Evolutionary conservation across 2,329 filamentous ascomycete species (phyloP), one percentile per base, ranked within the genome.

Genomic region (Rhexocercosporidium sp.): DNA sequence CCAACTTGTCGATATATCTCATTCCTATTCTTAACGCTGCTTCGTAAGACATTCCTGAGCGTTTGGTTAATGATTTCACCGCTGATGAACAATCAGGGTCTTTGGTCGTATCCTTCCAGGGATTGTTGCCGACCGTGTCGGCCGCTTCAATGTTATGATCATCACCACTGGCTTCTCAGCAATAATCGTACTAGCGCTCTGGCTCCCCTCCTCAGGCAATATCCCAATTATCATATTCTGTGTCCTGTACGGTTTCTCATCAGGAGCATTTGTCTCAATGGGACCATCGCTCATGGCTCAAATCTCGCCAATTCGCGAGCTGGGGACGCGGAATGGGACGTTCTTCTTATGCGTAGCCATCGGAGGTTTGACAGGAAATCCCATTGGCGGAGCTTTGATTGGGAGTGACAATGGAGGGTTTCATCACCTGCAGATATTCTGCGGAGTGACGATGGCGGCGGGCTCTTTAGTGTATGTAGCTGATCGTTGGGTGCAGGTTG

Each of bases 191-290:
- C 78, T 89, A 0, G 84, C 82, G 39, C 72, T 87, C 1, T 86
- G 87, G 87, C 78, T 88, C 4, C 83, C 84, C 1, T 79, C 81
- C 12, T 80, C 79, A 3, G 81, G 81, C 44, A 85, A 88, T 11
- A 83, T 84, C 0, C 83, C 86, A 1, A 86, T 90, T 66, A 83
- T 92, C 59, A 81, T 88, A 41, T 93, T 92, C 76, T 83, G 85
- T 14, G 81, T 85, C n/a, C 78, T 92, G 7, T 93, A 91, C 71
- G 91, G 90, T 20, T 92, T 93, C 75, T 84, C 84, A 16, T 89
- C 87, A 0, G 91, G 91, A 14, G 86, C 86, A 2, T 91, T 89
- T 72, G 85, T 91, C 41, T 86, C 86, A 0, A 79, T 93, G 20
- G 82, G 82, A 0, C 88, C 91, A 0, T 84, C 89, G 0, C 80